Evolutionary conservation across 352 stramenopile species (phyloP), one percentile per base, ranked within the genome.

Genomic region (Pythium coloratum): DNA sequence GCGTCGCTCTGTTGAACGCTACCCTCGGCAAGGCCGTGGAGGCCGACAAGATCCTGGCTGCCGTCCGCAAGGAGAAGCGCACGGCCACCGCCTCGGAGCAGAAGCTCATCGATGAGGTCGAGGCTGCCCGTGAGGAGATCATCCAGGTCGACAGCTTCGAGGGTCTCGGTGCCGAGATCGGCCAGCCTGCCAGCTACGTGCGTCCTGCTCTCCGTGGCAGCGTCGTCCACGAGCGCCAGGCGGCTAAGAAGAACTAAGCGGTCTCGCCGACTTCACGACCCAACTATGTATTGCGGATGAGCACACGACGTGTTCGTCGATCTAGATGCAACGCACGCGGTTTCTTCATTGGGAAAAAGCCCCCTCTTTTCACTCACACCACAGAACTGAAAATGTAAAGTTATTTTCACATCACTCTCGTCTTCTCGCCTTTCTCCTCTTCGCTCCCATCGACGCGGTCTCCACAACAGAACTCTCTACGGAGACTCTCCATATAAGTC

Each of bases 61-160:
- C 81, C 59, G 64, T 98, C 59, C 92, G 96, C 57, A 96, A 97
- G 68, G 92, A 98, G 70, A 99, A 99, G 89, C 88, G 95, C 69
- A 82, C 86, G 46, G 91, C 95, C 57, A 99, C 96, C 13, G 70
- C 83, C 20, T 90, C 97, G 56, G 97, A 99, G 80, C 88, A 97
- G 66, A 91, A 96, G 70, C 83, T 95, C 53, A 97, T 99, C 76
- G 91, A 98, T 69, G 91, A 98, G 67, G 96, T 98, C 2, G 96
- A 99, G 76, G 96, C 91, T 57, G 85, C 97, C 36, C 91, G 97
- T 42, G 96, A 99, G 85, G 72, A 94, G 26, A 97, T 99, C 75
- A 98, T 99, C 77, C 97, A 99, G 78, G 97, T 99, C 51, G 84
- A 98, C 80, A 88, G 74, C 50, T 98, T 98, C 70, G 83, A 96